Conservation (phyloP, 75 land plant genomes). For the Azolla pinnata region DNA sequence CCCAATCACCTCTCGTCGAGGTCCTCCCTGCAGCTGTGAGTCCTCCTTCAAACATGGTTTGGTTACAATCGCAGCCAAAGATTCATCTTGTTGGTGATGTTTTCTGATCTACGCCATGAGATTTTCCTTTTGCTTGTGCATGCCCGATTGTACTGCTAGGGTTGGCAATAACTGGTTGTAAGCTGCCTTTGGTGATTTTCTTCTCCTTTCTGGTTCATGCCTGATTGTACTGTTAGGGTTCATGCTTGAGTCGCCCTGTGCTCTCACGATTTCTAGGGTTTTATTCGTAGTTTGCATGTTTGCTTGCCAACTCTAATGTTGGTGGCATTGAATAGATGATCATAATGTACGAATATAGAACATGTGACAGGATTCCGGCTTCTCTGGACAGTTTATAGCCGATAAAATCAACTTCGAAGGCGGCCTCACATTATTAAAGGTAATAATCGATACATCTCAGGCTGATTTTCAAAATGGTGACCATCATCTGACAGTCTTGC, state of each 20-base stretch:
- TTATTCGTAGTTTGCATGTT: too few species aligned
- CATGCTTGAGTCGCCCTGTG: too few species aligned
- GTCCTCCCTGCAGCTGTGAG: background rate
- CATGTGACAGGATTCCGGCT: background rate
- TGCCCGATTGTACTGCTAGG: too few species aligned
- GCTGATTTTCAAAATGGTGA: background rate
- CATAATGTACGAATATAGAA: background rate
- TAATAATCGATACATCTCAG: background rate
- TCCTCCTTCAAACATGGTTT: background rate
- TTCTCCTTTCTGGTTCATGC: too few species aligned
- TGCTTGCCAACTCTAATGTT: too few species aligned
- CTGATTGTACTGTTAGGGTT: too few species aligned
- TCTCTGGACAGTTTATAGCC: conserved; percentile 6
- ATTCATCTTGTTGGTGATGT: background rate
- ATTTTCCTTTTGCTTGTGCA: too few species aligned
- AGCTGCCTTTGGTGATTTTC: too few species aligned
- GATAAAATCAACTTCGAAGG: conserved; percentile 17
- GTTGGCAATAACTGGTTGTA: too few species aligned
- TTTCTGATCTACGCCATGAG: background rate
- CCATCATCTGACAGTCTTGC: background rate
- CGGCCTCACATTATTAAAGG: conserved; percentile 25
- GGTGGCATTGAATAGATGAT: background rate
- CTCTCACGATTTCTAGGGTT: too few species aligned
- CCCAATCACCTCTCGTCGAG: background rate
- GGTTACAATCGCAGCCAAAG: background rate